Conservation (phyloP, 495 filamentous ascomycete genomes). For the Cercophora sp. region DNA sequence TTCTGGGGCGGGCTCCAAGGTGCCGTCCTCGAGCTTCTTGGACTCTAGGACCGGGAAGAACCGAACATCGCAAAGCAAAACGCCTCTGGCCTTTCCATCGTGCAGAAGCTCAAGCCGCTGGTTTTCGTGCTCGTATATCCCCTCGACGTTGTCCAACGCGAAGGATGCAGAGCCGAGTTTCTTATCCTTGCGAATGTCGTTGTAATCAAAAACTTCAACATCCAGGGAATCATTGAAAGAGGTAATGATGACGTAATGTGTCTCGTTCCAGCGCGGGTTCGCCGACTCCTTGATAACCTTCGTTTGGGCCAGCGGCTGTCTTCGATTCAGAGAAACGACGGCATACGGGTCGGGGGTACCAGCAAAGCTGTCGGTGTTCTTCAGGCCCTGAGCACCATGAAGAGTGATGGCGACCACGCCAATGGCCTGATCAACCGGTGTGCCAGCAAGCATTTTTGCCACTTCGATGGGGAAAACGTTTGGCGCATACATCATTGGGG, state of each 20-base stretch:
- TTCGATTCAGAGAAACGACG: conserved; percentile 78
- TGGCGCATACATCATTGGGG: conserved; percentile 94
- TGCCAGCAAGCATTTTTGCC: conserved; percentile 97
- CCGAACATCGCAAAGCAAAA: conserved; percentile 74
- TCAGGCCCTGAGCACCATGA: conserved; percentile 84
- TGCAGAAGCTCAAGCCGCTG: conserved; percentile 75
- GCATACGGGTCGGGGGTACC: conserved; percentile 93
- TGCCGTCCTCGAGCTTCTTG: conserved; percentile 68
- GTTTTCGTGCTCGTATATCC: conserved; percentile 74
- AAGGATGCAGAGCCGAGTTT: conserved; percentile 86
- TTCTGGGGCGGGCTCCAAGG: conserved; percentile 73
- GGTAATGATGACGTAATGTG: conserved; percentile 87
- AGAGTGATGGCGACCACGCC: conserved; percentile 89
- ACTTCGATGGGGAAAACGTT: conserved; percentile 98
- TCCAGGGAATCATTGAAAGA: conserved; percentile 83
- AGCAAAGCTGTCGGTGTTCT: conserved; percentile 90
- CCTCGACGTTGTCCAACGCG: conserved; percentile 73
- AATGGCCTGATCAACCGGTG: conserved; percentile 90
- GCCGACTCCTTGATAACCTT: conserved; percentile 80
- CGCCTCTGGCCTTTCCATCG: conserved; percentile 79
- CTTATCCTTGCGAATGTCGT: conserved; percentile 94
- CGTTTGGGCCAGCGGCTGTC: conserved; percentile 75
- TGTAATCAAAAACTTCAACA: conserved; percentile 83
- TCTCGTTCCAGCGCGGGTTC: conserved; percentile 94
- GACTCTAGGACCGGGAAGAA: conserved; percentile 92